A percentile compares a stretch with the other conserved stretches of the same genome.
These are phyloP conservation scores for Noccaea caerulescens DNA, from an alignment of 345 rosid species.

Conservation along the genomic window DNA sequence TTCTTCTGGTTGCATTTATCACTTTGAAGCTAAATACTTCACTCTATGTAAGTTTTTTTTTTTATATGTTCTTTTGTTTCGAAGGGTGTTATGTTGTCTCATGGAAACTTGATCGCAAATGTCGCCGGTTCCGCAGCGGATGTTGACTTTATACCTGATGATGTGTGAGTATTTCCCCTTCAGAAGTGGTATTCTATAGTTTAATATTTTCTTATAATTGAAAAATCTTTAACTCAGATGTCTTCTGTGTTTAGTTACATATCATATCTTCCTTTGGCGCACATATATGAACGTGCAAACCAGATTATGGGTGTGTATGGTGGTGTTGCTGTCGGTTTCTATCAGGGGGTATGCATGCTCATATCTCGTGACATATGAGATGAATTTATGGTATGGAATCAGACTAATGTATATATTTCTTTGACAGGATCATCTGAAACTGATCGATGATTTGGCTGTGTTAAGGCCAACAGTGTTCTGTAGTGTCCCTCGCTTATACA, in stretches of 20 bases:
- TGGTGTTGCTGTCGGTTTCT: slow-evolving; percentile 82
- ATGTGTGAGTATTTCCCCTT: slow-evolving; percentile 62
- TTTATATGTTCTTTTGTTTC: slow-evolving; percentile 25
- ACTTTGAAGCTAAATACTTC: slow-evolving; percentile 18
- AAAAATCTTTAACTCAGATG: slow-evolving; percentile 9
- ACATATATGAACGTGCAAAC: slow-evolving; percentile 81
- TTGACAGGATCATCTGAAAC: slow-evolving; percentile 79
- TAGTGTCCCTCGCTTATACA: slow-evolving; percentile 92
- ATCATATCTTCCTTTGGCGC: slow-evolving; percentile 96
- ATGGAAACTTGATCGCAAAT: slow-evolving; percentile 83
- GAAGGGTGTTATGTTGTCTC: slow-evolving; percentile 84
- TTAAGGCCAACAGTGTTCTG: slow-evolving; percentile 84
- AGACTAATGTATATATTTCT: slow-evolving; percentile 6
- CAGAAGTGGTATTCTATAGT: slow-evolving; percentile 8
- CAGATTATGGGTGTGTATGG: slow-evolving; percentile 63
- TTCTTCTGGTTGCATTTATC: slow-evolving; percentile 29
- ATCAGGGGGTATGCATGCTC: slow-evolving; percentile 78
- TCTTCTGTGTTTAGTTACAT: slow-evolving; percentile 59
- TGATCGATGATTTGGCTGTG: slow-evolving; percentile 82
- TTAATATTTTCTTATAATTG: neutral
- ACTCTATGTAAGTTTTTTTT: neutral
- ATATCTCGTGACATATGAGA: slow-evolving; percentile 10
- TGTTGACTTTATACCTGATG: slow-evolving; percentile 56
- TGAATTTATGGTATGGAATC: neutral
- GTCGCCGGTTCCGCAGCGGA: slow-evolving; percentile 61